Conservation (phyloP, 768 basidiomycete genomes). For the Lentinula raphanica region DNA sequence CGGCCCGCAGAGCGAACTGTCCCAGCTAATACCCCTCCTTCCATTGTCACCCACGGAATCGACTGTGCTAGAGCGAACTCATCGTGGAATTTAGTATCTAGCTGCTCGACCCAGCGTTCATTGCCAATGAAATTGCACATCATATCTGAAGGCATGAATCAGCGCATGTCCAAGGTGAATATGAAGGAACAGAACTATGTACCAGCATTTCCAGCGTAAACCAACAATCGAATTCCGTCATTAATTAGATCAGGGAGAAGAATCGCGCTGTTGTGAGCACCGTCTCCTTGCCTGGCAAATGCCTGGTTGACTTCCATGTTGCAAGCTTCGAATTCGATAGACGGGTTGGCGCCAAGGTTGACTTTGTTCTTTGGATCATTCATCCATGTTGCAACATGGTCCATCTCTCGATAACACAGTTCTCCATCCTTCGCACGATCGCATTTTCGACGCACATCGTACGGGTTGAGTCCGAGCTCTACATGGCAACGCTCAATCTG, state of each 20-base stretch:
- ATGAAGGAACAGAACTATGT: slow-evolving; percentile 16
- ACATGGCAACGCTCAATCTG: neutral
- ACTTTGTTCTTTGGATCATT: slow-evolving; percentile 73
- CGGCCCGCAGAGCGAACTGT: slow-evolving; percentile 68
- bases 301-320: slow-evolving; percentile 77
- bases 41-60: slow-evolving; percentile 52
- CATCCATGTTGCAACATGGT: slow-evolving; percentile 86
- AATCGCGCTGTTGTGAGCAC: slow-evolving; percentile 74
- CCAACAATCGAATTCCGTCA: slow-evolving; percentile 74
- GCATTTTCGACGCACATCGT: slow-evolving; percentile 78
- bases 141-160: slow-evolving; percentile 45
- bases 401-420: slow-evolving; percentile 67
- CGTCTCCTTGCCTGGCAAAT: slow-evolving; percentile 80
- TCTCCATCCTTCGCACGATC: slow-evolving; percentile 65
- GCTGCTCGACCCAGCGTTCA: slow-evolving; percentile 64
- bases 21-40: slow-evolving; percentile 55
- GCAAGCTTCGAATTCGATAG: slow-evolving; percentile 61
- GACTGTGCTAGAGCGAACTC: slow-evolving; percentile 51
- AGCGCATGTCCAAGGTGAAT: neutral
- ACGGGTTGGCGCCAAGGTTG: slow-evolving; percentile 67
- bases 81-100: slow-evolving; percentile 55
- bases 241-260: slow-evolving; percentile 79
- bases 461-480: slow-evolving; percentile 81
- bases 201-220: slow-evolving; percentile 88
- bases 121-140: slow-evolving; percentile 90